A percentile compares a stretch with the other conserved stretches of the same genome.
These are phyloP conservation scores for Talaromyces funiculosus DNA, from an alignment of 2,329 filamentous ascomycete genomes.

Conservation along the genomic window DNA sequence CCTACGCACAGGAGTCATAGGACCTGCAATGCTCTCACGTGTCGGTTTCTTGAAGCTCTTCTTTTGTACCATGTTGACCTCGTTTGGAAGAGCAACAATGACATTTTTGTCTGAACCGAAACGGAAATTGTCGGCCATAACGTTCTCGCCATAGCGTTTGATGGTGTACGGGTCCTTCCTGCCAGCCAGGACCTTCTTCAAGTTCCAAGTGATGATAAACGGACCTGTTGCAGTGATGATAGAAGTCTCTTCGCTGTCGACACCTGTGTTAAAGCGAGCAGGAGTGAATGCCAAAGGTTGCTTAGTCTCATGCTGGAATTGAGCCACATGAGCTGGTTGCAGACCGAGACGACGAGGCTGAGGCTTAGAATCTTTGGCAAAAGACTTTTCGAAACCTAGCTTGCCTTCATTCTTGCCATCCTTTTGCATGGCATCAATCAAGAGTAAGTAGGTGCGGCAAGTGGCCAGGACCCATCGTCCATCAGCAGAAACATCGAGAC, in stretches of 20 bases:
- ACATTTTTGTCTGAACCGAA: conserved; percentile 97
- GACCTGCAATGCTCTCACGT: conserved; percentile 78
- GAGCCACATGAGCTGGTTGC: conserved; percentile 86
- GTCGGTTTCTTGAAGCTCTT: conserved; percentile 80
- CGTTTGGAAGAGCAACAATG: conserved; percentile 91
- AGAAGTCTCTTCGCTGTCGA: conserved; percentile 75
- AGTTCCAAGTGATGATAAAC: conserved; percentile 92
- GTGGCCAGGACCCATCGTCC: conserved; percentile 94
- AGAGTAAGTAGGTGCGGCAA: conserved; percentile 86
- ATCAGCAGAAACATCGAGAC: conserved; percentile 90
- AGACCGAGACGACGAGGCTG: conserved; percentile 85
- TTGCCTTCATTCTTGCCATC: conserved; percentile 94
- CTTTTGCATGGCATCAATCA: conserved; percentile 87
- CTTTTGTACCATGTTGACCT: conserved; percentile 96
- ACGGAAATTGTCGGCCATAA: conserved; percentile 98
- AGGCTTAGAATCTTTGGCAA: conserved; percentile 87
- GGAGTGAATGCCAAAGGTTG: conserved; percentile 80
- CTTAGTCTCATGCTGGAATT: conserved; percentile 95
- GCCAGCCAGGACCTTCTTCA: conserved; percentile 80
- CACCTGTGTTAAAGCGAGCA: conserved; percentile 87
- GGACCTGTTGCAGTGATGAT: conserved; percentile 96
- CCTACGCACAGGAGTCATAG: conserved; percentile 43
- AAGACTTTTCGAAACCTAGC: conserved; percentile 92
- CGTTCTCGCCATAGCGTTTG: conserved; percentile 90
- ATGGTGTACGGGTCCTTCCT: conserved; percentile 88